Evolutionary conservation across 148 eudicot genomes (phyloP), one percentile per base, ranked within the genome.

Genomic region (Polygonum maritimum): DNA sequence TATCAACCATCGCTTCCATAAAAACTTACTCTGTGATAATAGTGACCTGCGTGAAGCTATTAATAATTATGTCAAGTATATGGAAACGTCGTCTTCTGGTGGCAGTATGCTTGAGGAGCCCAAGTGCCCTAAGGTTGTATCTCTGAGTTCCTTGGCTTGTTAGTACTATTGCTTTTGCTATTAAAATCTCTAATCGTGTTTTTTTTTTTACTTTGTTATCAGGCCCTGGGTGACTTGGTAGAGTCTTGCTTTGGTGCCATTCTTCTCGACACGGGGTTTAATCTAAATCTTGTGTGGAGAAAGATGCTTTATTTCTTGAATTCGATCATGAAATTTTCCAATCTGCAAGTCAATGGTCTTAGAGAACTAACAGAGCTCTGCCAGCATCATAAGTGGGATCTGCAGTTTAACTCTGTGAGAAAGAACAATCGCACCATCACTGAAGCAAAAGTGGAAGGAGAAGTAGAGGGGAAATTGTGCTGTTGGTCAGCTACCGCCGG

Each of bases 191-290:
- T 36, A 5, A 33, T 33, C 15, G 38, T 65, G 71, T 67, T 47
- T 6, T 70, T 57, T 80, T 60, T 14, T n/a, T 54, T 3, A 69
- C 48, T 47, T 44, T 76, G 31, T 70, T 54, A 76, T 75, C 92
- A 95, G 99, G 99, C 88, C 74, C 88, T 95, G 2, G 98, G 99
- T 18, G 99, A 95, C 86, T 81, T 95, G 84, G 96, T 95, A 41
- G 99, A 95, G 83, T 95, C 99, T 69, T 89, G 82, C 79, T 74
- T 92, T 33, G 99, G 99, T 74, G 96, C 98, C 73, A 81, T 92
- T 71, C 88, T 88, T 80, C 97, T 95, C 76, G 99, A 95, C 73
- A 70, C 88, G 0, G 99, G 99, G 69, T 91, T 95, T 73, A 85
- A 92, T 82, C 83, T 95, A 78, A 81, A 88, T 48, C 82, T 38